Percentiles rank a stretch among this genome's conserved stretches.
Evolutionary conservation across 306 rosid genomes (phyloP).

Genomic region (Ormosia semicastrata): DNA sequence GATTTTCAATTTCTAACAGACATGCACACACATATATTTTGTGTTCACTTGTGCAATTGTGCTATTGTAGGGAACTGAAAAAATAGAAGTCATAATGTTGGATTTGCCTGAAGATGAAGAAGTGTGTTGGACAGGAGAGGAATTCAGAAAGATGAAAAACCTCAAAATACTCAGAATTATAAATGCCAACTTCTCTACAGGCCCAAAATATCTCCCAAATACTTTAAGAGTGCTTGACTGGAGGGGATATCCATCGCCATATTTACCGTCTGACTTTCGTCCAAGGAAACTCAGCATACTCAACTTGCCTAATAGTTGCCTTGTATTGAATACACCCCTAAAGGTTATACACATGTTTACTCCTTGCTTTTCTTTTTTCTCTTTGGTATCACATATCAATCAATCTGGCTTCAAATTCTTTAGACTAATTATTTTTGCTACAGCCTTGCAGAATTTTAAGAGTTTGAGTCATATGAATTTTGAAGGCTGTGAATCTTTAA

Average conservation of each 20-base stretch:
- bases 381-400: neutral
- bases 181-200: neutral
- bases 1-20: neutral
- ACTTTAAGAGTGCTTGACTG: constrained; percentile 9
- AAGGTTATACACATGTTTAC: neutral
- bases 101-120: neutral
- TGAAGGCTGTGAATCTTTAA: neutral
- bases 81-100: neutral
- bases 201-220: neutral
- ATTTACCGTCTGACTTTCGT: neutral
- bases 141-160: neutral
- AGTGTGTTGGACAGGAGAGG: neutral
- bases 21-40: neutral
- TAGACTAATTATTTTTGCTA: neutral
- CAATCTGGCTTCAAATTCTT: neutral
- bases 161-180: neutral
- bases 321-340: neutral
- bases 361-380: neutral
- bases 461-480: neutral
- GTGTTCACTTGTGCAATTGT: neutral
- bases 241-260: neutral
- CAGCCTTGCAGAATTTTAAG: neutral
- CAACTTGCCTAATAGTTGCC: neutral
- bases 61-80: neutral
- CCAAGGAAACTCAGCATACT: neutral